These are phyloP conservation scores for Salmacisia buchloeana DNA, from an alignment of 1,284 basidiomycete species.

Conservation along the genomic window DNA sequence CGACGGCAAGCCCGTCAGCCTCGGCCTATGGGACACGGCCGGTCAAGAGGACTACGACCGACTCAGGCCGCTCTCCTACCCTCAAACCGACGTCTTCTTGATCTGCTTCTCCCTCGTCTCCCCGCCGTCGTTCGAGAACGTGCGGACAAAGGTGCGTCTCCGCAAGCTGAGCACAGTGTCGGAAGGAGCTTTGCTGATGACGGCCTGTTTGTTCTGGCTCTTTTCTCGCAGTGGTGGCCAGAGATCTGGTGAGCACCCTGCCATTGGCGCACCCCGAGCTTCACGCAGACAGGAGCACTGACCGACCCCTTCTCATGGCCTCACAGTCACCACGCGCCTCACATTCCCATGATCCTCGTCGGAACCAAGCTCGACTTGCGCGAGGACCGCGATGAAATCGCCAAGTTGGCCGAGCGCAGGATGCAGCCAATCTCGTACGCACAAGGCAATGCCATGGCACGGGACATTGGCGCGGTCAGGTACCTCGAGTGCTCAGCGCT, in stretches of 20 bases:
- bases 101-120: constrained; percentile 98
- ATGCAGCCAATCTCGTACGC: constrained; percentile 89
- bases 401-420: constrained; percentile 86
- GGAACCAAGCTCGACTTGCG: constrained; percentile 97
- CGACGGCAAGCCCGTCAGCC: constrained; percentile 94
- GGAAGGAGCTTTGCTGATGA: too few relatives aligned
- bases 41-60: constrained; percentile 68
- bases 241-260: constrained; percentile 23
- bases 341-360: constrained; percentile 85
- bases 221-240: constrained; percentile 52
- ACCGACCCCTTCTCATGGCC: constrained; percentile 16
- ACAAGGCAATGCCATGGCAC: constrained; percentile 83
- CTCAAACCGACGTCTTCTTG: constrained; percentile 98
- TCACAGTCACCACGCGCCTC: constrained; percentile 80
- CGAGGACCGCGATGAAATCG: constrained; percentile 83
- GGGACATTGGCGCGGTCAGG: constrained; percentile 82
- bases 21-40: constrained; percentile 72
- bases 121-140: constrained; percentile 96
- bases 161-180: too few relatives aligned
- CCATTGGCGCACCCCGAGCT: background rate
- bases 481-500: constrained; percentile 96
- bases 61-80: constrained; percentile 93
- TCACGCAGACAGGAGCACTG: constrained; percentile 12
- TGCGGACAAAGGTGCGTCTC: constrained; percentile 80
- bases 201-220: background rate